Base-by-base conservation (phyloP, 192 early-diverging fungal genomes). In the Linnemannia exigua region DNA sequence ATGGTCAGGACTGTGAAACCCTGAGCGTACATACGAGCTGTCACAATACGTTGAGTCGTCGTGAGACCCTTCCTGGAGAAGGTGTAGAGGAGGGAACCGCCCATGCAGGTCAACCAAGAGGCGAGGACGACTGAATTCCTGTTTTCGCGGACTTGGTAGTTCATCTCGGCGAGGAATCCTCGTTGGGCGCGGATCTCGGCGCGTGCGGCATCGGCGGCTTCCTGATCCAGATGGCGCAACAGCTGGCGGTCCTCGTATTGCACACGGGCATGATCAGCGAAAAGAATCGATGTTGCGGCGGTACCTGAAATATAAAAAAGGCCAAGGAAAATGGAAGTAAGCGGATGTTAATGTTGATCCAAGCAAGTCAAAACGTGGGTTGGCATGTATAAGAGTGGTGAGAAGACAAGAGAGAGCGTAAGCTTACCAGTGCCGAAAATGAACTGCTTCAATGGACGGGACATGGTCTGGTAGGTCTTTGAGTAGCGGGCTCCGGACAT, bases 101-200 rank as follows among this genome's bases (percentile, higher is more conserved):
- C 84, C 84, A 86, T 86, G 46, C 78, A 80, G 3, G 84, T 73
- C 74, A 79, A 38, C 84, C 84, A 86, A 28, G 84, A 69, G 50
- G 80, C 77, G 47, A 50, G 74, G 44, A 86, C 84, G 28, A 86
- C 84, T 41, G 41, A 54, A 35, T 86, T 86, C 33, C 84, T 58
- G 76, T 86, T 86, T 61, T 86, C 84, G n/a, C 84, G 84, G 74
- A 86, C 50, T 35, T 86, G 84, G 75, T 86, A 86, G 79, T 86
- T 79, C 35, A 76, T 7, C 66, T 86, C 84, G 25, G 84, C 84
- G 17, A 86, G 8, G 8, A 71, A 4, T 61, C 84, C 84, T 33
- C 84, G 84, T 41, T 86, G 69, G 4, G 84, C 84, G 66, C 84
- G 78, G 41, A 86, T 86, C 70, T 86, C 84, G 36, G 84, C 84